Conservation (phyloP, 108 stramenopile genomes). For the Nitzschia sp. region DNA sequence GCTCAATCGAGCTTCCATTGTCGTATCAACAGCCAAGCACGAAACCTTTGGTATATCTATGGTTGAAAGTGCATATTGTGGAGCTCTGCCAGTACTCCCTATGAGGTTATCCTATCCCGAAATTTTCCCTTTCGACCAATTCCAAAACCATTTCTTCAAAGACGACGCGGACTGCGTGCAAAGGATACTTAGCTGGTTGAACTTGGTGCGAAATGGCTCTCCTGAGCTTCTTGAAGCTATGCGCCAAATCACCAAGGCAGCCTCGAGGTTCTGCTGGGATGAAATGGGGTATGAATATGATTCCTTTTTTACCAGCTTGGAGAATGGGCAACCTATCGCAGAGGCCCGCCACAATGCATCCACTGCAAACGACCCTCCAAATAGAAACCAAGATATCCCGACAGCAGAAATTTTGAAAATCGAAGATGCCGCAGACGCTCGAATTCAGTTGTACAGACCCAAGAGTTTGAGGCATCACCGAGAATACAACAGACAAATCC, state of each 20-base stretch:
- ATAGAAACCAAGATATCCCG: background rate
- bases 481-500: slow-evolving; percentile 21
- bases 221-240: too few relatives aligned
- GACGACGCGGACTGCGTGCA: slow-evolving; percentile 3
- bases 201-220: slow-evolving; percentile 3
- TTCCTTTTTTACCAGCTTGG: slow-evolving; percentile 9
- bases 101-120: slow-evolving; percentile 32
- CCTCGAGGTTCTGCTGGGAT: slow-evolving; percentile 17
- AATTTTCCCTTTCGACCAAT: slow-evolving; percentile 6
- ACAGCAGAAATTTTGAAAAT: background rate
- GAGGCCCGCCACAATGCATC: background rate
- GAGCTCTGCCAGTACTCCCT: slow-evolving; percentile 28
- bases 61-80: slow-evolving; percentile 31
- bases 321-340: background rate
- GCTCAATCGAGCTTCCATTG: slow-evolving; percentile 13
- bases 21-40: slow-evolving; percentile 22
- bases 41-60: slow-evolving; percentile 40
- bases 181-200: slow-evolving; percentile 2
- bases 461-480: slow-evolving; percentile 26
- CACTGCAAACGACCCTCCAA: background rate
- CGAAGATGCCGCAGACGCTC: slow-evolving; percentile 5
- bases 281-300: slow-evolving; percentile 18
- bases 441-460: slow-evolving; percentile 21
- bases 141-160: background rate
- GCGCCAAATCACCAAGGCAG: background rate